A percentile compares a stretch with the other conserved stretches of the same genome.
Evolutionary conservation across 108 stramenopile genomes (phyloP).

Genomic region (Ochromonas danica): DNA sequence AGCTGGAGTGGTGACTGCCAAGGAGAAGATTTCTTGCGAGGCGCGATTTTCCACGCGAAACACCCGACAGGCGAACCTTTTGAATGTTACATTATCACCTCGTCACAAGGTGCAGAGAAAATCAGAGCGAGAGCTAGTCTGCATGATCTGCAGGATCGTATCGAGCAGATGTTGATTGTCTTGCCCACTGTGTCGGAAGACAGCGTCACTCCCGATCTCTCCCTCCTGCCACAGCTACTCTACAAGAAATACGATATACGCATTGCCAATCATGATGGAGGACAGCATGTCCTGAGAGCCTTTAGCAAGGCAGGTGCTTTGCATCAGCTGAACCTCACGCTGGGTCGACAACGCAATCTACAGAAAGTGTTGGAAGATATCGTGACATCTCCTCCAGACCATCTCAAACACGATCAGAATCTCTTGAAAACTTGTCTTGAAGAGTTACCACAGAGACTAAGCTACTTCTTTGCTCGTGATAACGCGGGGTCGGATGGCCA

Average conservation of each 20-base stretch:
- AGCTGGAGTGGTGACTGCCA: neutral
- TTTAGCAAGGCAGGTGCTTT: neutral
- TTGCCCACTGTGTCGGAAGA: neutral
- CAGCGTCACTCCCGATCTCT: neutral
- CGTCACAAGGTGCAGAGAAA: neutral
- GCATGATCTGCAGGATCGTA: neutral
- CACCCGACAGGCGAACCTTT: neutral
- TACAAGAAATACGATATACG: neutral
- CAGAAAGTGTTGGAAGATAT: neutral
- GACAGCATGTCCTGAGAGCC: neutral
- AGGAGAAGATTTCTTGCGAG: neutral
- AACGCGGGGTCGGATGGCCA: too few species aligned
- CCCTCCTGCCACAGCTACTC: neutral
- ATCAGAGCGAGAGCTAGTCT: neutral
- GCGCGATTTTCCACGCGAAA: neutral
- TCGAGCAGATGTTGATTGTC: constrained; percentile 2
- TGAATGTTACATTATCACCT: constrained; percentile 9
- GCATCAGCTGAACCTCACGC: neutral
- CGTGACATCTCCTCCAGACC: too few species aligned
- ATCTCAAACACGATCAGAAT: too few species aligned
- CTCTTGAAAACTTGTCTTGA: too few species aligned
- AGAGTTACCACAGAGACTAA: too few species aligned
- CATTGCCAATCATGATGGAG: constrained; percentile 7
- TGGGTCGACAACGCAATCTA: neutral
- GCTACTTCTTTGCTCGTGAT: too few species aligned